Conservation (phyloP, 805 yeast species). For the Metschnikowia lunata region DNA sequence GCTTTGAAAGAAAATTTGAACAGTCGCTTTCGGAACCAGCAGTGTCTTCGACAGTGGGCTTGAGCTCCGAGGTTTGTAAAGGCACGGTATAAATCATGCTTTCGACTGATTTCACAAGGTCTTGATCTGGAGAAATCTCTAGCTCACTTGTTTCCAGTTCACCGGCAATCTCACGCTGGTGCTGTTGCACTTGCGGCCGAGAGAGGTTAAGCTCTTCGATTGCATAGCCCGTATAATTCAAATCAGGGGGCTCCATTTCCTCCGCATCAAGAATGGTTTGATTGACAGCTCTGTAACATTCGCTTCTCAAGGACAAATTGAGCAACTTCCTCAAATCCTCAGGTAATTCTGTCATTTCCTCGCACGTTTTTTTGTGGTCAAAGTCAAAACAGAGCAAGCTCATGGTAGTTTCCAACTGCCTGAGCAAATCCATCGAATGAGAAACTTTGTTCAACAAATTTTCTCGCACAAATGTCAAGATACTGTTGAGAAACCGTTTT, state of each 20-base stretch:
- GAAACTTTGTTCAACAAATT: conserved; percentile 61
- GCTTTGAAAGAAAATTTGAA: conserved; percentile 32
- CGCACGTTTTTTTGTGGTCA: conserved; percentile 28
- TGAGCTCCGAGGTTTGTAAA: background rate
- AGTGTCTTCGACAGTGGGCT: background rate
- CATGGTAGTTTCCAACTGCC: conserved; percentile 79
- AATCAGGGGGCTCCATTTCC: conserved; percentile 1
- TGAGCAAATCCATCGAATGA: conserved; percentile 53
- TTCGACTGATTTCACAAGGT: conserved; percentile 5
- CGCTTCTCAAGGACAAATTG: conserved; percentile 55
- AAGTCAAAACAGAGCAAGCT: conserved; percentile 61
- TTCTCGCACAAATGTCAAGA: conserved; percentile 56
- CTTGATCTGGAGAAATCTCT: conserved; percentile 5
- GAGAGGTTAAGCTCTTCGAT: conserved; percentile 5
- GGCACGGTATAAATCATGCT: conserved; percentile 8
- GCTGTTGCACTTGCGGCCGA: conserved; percentile 1
- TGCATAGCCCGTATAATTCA: conserved; percentile 8
- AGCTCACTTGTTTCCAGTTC: conserved; percentile 12
- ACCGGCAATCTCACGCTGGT: conserved; percentile 5
- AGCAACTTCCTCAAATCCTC: conserved; percentile 50
- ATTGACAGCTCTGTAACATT: conserved; percentile 69
- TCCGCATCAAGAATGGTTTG: conserved; percentile 49
- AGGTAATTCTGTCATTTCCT: conserved; percentile 46
- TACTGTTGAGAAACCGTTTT: conserved; percentile 46
- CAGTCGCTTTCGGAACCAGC: conserved; percentile 1